A percentile compares a stretch with the other conserved stretches of the same genome.
Conservation (phyloP, 2,329 filamentous ascomycete species). For the Ilyonectria sp. region DNA sequence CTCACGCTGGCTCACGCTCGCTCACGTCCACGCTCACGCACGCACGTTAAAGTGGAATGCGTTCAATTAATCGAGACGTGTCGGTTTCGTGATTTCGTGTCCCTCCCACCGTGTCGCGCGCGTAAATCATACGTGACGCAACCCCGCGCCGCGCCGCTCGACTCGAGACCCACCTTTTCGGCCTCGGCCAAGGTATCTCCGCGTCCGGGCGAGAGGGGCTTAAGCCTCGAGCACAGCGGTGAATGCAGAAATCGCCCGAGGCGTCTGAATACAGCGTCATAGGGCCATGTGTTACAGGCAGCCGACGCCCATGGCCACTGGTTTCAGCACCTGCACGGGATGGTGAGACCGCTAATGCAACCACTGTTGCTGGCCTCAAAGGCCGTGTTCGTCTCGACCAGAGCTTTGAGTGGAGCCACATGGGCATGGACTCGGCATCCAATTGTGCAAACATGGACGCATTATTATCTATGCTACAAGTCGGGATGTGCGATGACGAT, state of each 20-base stretch:
- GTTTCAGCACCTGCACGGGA: constrained; percentile 27
- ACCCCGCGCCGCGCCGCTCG: constrained; percentile 30
- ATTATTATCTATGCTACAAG: background rate
- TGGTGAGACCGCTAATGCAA: constrained; percentile 41
- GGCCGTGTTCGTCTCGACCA: constrained; percentile 30
- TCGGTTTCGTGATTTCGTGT: constrained; percentile 62
- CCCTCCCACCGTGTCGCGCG: constrained; percentile 46
- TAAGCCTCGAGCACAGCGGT: background rate
- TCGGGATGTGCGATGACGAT: background rate
- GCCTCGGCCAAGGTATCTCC: constrained; percentile 22
- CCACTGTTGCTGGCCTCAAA: constrained; percentile 36
- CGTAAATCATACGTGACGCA: constrained; percentile 44
- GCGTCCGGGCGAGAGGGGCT: constrained; percentile 22
- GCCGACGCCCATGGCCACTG: constrained; percentile 29
- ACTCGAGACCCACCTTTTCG: background rate
- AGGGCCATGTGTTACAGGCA: background rate
- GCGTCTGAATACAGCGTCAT: background rate
- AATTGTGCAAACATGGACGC: constrained; percentile 5
- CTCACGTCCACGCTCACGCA: constrained; percentile 15
- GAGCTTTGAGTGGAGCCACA: constrained; percentile 32
- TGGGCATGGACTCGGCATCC: constrained; percentile 8
- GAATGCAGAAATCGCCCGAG: background rate
- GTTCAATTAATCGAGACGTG: constrained; percentile 58
- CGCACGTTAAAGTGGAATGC: constrained; percentile 43
- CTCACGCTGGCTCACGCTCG: constrained; percentile 3